Percentiles rank a stretch among this genome's conserved stretches.
Conservation (phyloP, 2,329 filamentous ascomycete genomes). For the Amauroascus verrucosus region DNA sequence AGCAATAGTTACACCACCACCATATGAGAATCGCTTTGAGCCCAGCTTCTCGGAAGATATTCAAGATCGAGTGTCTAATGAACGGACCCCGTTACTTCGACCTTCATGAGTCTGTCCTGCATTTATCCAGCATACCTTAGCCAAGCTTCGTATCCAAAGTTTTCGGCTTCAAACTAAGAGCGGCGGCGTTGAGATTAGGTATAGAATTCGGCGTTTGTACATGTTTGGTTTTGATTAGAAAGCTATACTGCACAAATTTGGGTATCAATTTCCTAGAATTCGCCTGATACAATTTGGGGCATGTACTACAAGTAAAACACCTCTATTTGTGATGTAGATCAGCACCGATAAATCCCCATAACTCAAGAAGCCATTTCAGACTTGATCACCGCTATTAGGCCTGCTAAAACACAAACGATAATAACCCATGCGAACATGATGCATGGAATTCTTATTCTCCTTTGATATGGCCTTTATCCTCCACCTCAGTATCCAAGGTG, state of each 20-base stretch:
- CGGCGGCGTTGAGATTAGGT: neutral
- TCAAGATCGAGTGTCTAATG: slow-evolving; percentile 12
- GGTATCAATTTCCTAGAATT: neutral
- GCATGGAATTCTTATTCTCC: slow-evolving; percentile 6
- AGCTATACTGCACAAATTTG: neutral
- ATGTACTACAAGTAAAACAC: neutral
- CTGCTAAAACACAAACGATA: neutral
- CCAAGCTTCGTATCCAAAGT: neutral
- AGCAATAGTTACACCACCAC: neutral
- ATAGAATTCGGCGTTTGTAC: neutral
- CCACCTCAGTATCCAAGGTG: slow-evolving; percentile 13
- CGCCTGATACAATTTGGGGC: neutral
- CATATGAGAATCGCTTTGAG: slow-evolving; percentile 7
- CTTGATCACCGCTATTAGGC: neutral
- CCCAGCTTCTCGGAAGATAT: slow-evolving; percentile 12
- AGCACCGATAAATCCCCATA: neutral
- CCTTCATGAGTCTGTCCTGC: neutral
- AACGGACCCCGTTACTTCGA: slow-evolving; percentile 20
- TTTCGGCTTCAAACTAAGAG: neutral
- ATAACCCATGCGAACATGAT: neutral
- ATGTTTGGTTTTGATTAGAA: neutral
- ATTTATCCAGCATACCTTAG: neutral
- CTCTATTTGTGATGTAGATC: neutral
- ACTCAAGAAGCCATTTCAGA: neutral
- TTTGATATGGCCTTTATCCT: slow-evolving; percentile 8